phyloP scores from a whole-genome alignment of 148 eudicot genomes.

The Rhododendron vialii region DNA sequence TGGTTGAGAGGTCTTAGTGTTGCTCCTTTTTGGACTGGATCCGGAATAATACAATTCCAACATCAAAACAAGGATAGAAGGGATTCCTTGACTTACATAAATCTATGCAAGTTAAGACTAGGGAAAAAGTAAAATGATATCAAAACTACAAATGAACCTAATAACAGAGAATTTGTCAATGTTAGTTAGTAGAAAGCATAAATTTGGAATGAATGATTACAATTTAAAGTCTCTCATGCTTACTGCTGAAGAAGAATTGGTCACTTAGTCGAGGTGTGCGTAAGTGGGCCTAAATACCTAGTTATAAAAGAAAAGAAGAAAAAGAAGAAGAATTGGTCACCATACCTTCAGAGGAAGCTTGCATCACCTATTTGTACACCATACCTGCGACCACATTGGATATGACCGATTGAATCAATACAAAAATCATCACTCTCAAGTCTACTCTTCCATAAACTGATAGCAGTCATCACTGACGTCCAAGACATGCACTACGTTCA shows the following conservation, averaged over 20 bases:
- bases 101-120: not conserved
- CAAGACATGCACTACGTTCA: no score
- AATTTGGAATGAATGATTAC: no score
- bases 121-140: not conserved
- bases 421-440: not conserved
- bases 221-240: not conserved
- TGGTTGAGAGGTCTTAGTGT: not conserved
- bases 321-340: not conserved
- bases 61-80: no score
- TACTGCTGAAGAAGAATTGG: not conserved
- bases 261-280: no score
- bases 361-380: not conserved
- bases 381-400: not conserved
- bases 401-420: not conserved
- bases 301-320: no score
- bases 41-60: not conserved
- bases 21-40: not conserved
- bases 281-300: no score
- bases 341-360: not conserved
- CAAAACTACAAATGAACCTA: not conserved
- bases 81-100: not conserved
- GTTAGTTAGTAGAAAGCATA: no score
- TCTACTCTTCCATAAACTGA: not conserved
- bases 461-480: not conserved
- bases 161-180: no score